Conservation (phyloP, 768 basidiomycete species). For the Tulasnella calospora region DNA sequence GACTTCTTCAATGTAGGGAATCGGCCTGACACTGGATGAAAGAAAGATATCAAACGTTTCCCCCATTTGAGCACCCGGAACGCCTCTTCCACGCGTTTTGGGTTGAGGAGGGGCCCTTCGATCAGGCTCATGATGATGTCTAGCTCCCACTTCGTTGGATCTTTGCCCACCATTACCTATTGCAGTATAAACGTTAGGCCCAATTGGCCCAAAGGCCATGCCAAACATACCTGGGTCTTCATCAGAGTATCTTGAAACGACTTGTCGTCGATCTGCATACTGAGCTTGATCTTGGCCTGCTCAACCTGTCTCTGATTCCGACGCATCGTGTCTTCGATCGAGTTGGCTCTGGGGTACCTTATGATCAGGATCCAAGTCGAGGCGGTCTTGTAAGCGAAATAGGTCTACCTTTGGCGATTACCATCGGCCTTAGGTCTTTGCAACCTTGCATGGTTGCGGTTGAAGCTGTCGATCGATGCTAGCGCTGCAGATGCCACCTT, state of each 20-base stretch:
- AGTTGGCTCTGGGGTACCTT: slow-evolving; percentile 42
- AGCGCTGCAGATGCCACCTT: slow-evolving; percentile 81
- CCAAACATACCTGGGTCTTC: slow-evolving; percentile 67
- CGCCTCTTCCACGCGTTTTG: slow-evolving; percentile 90
- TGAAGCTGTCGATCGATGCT: slow-evolving; percentile 85
- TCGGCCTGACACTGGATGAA: slow-evolving; percentile 77
- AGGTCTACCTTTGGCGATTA: slow-evolving; percentile 57
- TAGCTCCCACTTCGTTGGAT: slow-evolving; percentile 88
- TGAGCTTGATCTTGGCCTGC: slow-evolving; percentile 80
- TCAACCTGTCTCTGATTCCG: slow-evolving; percentile 88
- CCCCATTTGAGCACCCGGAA: slow-evolving; percentile 86
- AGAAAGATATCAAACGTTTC: slow-evolving; percentile 87
- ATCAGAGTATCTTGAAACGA: slow-evolving; percentile 79
- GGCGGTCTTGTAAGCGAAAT: slow-evolving; percentile 27
- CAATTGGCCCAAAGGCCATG: not conserved
- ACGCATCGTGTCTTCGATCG: slow-evolving; percentile 75
- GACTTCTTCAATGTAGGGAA: slow-evolving; percentile 77
- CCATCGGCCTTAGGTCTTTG: slow-evolving; percentile 54
- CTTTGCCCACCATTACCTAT: slow-evolving; percentile 81
- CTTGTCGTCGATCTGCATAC: slow-evolving; percentile 93
- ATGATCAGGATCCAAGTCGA: not conserved
- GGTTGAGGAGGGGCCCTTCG: slow-evolving; percentile 87
- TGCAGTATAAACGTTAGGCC: not conserved
- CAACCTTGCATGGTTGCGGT: slow-evolving; percentile 74
- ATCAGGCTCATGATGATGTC: slow-evolving; percentile 82